Base-by-base conservation (phyloP, 2,329 filamentous ascomycete genomes). In the Fusarium oligoseptatum region DNA sequence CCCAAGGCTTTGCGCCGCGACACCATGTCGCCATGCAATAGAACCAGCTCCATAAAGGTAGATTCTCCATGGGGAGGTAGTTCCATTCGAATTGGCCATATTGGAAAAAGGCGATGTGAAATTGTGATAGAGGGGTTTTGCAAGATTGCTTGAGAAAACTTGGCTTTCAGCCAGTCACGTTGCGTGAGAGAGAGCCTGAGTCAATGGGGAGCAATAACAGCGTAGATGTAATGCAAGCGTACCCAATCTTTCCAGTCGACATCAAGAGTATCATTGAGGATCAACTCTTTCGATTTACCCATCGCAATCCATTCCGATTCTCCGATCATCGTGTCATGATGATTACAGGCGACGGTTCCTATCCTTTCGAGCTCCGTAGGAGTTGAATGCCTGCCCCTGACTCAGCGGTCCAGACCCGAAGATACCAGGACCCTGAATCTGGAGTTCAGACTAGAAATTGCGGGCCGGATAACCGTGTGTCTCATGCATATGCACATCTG, bases 11-110 rank as follows among this genome's bases (percentile, higher is more conserved):
- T 67, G 37, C 1, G 68, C 68, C 4, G 68, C 60, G 24, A 64
- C 60, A 34, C 68, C 68, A 61, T 70, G 68, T 34, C 68, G 56
- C 68, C 68, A 70, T 50, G 68, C 68, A 10, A 70, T 70, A 9
- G 68, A 70, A 3, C 68, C 68, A 43, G 68, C 65, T 12, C 68
- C 68, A 20, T 70, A 70, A 41, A 70, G 27, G 20, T 70, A 70
- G 22, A 70, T 41, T 2, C 68, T 34, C 68, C 68, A 70, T 15
- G 55, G 39, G 6, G 60, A 7, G 22, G 32, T 12, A 34, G 11
- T 34, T 34, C 4, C 32, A 34, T 34, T 12, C 32, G 32, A 34
- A 34, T 34, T 34, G 4, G 11, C 1, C 32, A 34, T 34, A 5
- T 34, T 34, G 32, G 3, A 34, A 34, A 34, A 12, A 12, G 8